These are phyloP conservation scores for Onygenales sp. DNA, from an alignment of 2,329 filamentous ascomycete species.

Conservation along the genomic window DNA sequence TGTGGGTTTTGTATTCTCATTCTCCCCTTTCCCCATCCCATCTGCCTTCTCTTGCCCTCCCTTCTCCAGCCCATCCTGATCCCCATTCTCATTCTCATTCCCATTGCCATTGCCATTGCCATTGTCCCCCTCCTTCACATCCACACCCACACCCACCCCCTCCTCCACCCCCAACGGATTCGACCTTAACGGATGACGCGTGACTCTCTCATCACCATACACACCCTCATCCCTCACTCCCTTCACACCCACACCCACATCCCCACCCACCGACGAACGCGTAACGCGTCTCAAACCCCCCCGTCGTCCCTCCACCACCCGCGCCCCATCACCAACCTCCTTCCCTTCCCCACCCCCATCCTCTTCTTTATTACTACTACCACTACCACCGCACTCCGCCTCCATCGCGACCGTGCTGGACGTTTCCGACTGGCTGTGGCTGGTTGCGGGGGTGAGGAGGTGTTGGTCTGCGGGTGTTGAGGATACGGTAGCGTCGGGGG, in stretches of 20 bases:
- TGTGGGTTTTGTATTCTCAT: slow-evolving; percentile 13
- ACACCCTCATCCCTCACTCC: slow-evolving; percentile 18
- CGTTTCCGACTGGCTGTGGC: slow-evolving; percentile 28
- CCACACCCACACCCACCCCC: background rate
- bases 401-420: slow-evolving; percentile 26
- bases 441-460: slow-evolving; percentile 34
- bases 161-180: background rate
- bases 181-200: background rate
- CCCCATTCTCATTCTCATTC: background rate
- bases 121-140: background rate
- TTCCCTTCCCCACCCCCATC: slow-evolving; percentile 6
- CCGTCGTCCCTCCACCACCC: slow-evolving; percentile 10
- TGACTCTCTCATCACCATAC: slow-evolving; percentile 17
- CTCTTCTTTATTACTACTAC: slow-evolving; percentile 20
- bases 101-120: background rate
- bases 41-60: slow-evolving; percentile 14
- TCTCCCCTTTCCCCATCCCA: slow-evolving; percentile 16
- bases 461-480: slow-evolving; percentile 28
- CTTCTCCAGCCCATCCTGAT: slow-evolving; percentile 10
- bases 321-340: background rate
- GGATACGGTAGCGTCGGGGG: slow-evolving; percentile 10
- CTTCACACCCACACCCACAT: background rate
- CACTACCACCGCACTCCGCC: background rate
- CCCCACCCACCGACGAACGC: slow-evolving; percentile 27
- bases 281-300: slow-evolving; percentile 29